Conservation (phyloP, 192 early-diverging fungal species). For the Umbelopsis vinacea region DNA sequence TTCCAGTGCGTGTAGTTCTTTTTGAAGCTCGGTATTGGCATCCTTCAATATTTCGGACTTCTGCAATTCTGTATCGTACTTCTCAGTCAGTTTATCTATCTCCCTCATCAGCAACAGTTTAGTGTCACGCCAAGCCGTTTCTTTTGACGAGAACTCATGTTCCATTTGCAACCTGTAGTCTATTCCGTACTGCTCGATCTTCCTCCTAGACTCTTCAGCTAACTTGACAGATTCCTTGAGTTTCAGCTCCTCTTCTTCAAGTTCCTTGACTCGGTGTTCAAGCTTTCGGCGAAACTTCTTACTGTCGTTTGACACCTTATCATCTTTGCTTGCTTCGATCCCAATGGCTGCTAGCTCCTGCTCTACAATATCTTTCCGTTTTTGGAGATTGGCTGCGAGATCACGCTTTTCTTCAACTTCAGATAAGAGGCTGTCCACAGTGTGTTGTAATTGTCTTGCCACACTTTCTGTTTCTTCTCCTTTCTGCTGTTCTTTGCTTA, state of each 20-base stretch:
- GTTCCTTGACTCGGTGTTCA: not conserved
- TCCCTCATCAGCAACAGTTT: constrained; percentile 19
- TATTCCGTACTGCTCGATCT: not conserved
- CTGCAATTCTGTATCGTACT: not conserved
- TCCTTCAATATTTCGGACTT: not conserved
- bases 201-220: not conserved
- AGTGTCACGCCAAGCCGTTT: not conserved
- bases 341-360: not conserved
- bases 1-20: not conserved
- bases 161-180: constrained; percentile 3
- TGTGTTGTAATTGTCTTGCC: not conserved
- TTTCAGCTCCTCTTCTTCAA: not conserved
- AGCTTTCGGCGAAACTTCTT: not conserved
- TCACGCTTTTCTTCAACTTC: constrained; percentile 3
- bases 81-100: not conserved
- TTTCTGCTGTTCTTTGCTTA: not conserved
- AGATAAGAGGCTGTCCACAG: not conserved
- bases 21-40: not conserved
- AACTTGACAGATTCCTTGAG: not conserved
- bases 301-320: not conserved
- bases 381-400: not conserved
- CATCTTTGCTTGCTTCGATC: not conserved
- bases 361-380: not conserved
- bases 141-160: not conserved
- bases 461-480: not conserved